Percentiles rank a stretch among this genome's conserved stretches.
phyloP scores from a whole-genome alignment of 129 eudicot species.

The Saussurea involucrata region DNA sequence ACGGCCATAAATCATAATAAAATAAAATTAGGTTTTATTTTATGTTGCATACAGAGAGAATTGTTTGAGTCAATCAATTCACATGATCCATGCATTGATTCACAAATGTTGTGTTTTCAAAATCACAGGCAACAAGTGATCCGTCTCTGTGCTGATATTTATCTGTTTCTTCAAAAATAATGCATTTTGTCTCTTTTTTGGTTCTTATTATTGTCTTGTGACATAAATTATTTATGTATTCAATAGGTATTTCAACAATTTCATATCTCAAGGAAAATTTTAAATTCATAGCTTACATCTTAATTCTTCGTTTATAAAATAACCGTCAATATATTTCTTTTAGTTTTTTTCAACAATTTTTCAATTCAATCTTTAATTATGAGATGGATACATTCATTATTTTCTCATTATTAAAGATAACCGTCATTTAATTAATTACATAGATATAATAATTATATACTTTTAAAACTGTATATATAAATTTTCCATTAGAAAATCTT shows the following conservation, averaged over 20 bases:
- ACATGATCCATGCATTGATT: not conserved
- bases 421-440: not conserved
- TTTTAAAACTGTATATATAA: not conserved
- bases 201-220: not conserved
- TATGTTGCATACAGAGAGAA: not conserved
- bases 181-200: not conserved
- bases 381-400: not conserved
- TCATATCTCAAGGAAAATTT: not conserved
- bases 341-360: too few species aligned
- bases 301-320: too few species aligned
- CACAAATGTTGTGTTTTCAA: not conserved
- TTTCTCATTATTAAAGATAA: too few species aligned
- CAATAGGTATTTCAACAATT: too few species aligned
- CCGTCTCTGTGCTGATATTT: not conserved
- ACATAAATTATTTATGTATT: not conserved
- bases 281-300: too few species aligned
- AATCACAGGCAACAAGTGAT: not conserved
- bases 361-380: not conserved
- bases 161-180: not conserved
- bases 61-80: not conserved
- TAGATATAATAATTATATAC: not conserved
- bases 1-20: too few species aligned
- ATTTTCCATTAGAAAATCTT: not conserved
- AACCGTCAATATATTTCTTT: too few species aligned
- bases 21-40: too few species aligned